A percentile compares a stretch with the other conserved stretches of the same genome.
Evolutionary conservation across 2,329 filamentous ascomycete species (phyloP).

Genomic region (Fusarium foetens): DNA sequence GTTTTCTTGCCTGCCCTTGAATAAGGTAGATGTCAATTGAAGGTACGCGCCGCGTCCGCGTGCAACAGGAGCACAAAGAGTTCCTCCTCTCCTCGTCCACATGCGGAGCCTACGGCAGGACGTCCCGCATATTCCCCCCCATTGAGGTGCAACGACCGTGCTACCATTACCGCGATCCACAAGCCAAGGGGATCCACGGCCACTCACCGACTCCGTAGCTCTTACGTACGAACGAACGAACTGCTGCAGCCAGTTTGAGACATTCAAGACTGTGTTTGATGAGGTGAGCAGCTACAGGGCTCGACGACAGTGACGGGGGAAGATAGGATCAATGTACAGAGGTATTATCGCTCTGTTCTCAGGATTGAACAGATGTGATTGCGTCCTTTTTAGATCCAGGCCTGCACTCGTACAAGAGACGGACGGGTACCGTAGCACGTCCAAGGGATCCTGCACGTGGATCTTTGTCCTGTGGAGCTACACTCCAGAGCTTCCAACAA

Average conservation of each 20-base stretch:
- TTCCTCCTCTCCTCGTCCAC: slow-evolving; percentile 7
- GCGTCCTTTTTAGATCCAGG: background rate
- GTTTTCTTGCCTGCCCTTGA: background rate
- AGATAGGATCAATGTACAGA: slow-evolving; percentile 1
- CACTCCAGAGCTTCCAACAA: background rate
- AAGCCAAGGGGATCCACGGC: slow-evolving; percentile 37
- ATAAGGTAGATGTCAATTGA: slow-evolving; percentile 15
- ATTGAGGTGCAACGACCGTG: slow-evolving; percentile 35
- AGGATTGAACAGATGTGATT: background rate
- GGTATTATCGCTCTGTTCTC: background rate
- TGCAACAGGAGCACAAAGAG: slow-evolving; percentile 17
- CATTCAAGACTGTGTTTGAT: slow-evolving; percentile 9
- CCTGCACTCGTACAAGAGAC: background rate
- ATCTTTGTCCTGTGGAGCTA: slow-evolving; percentile 21
- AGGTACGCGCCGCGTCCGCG: slow-evolving; percentile 35
- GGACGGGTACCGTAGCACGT: slow-evolving; percentile 14
- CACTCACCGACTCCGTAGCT: slow-evolving; percentile 44
- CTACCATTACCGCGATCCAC: slow-evolving; percentile 30
- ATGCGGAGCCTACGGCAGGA: slow-evolving; percentile 29
- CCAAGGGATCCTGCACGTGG: slow-evolving; percentile 24
- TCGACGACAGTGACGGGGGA: slow-evolving; percentile 18
- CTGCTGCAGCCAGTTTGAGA: slow-evolving; percentile 34
- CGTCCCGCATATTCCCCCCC: slow-evolving; percentile 34
- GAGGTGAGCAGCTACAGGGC: slow-evolving; percentile 7
- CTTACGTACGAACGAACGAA: slow-evolving; percentile 43